Conservation (phyloP, 164 flowering plant genomes). For the Vitis rotundifolia region DNA sequence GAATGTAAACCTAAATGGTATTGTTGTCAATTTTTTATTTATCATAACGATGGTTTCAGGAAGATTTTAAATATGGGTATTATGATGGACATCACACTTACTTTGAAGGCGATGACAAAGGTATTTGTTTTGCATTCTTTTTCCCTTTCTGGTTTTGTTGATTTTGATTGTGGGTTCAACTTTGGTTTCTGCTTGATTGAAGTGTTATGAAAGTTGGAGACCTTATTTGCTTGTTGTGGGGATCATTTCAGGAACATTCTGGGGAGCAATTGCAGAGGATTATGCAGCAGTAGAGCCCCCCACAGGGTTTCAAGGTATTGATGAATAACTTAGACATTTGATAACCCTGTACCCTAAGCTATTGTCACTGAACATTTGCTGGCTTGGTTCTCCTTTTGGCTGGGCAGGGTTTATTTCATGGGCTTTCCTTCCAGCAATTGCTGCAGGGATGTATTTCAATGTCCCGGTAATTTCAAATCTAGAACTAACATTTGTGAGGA, state of each 20-base stretch:
- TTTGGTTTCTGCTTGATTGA: too few species aligned
- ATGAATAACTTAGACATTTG: neutral
- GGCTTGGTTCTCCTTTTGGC: neutral
- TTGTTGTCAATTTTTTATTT: neutral
- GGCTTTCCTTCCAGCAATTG: constrained; percentile 82
- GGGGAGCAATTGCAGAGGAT: constrained; percentile 67
- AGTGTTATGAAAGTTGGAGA: too few species aligned
- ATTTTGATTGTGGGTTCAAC: neutral
- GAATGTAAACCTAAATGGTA: too few species aligned
- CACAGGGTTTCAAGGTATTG: constrained; percentile 79
- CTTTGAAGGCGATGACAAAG: constrained; percentile 60
- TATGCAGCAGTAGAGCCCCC: constrained; percentile 77
- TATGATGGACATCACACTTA: constrained; percentile 91
- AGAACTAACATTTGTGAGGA: neutral
- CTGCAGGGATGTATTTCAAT: constrained; percentile 62
- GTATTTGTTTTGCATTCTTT: constrained; percentile 17
- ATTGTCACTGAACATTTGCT: neutral
- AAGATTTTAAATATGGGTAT: constrained; percentile 78
- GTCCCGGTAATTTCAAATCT: constrained; percentile 55
- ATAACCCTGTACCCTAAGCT: neutral
- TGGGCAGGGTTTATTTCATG: constrained; percentile 79
- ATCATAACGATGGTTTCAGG: constrained; percentile 41
- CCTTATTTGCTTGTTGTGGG: neutral
- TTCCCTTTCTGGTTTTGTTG: neutral
- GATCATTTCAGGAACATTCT: constrained; percentile 56